Percentiles rank a stretch among this genome's conserved stretches.
Conservation (phyloP, 2,329 filamentous ascomycete species). For the Arachnopeziza araneosa region DNA sequence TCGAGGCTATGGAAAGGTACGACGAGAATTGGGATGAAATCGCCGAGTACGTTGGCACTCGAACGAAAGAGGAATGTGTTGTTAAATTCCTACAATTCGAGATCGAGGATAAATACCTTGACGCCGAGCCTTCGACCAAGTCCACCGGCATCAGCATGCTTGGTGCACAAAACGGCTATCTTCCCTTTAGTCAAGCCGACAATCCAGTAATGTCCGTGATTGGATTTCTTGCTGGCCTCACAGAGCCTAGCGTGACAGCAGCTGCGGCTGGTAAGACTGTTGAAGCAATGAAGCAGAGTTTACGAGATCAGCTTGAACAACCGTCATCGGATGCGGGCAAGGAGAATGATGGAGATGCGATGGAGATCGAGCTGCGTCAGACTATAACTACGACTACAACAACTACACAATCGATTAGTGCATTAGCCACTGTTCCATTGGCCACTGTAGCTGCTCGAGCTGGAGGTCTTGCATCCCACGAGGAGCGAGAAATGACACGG, state of each 20-base stretch:
- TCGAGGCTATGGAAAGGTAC: constrained; percentile 87
- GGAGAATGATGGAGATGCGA: constrained; percentile 50
- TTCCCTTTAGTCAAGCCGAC: constrained; percentile 87
- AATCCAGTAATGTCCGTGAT: constrained; percentile 97
- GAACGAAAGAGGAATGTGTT: constrained; percentile 92
- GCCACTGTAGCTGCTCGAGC: constrained; percentile 81
- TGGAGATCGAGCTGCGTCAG: constrained; percentile 58
- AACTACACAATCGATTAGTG: constrained; percentile 40
- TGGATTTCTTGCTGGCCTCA: constrained; percentile 84
- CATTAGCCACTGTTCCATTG: constrained; percentile 72
- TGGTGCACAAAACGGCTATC: constrained; percentile 67
- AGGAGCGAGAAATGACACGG: constrained; percentile 93
- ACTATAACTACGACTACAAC: constrained; percentile 45
- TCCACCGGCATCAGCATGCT: constrained; percentile 59
- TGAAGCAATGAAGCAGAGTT: constrained; percentile 73
- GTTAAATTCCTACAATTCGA: constrained; percentile 94
- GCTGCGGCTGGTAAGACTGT: constrained; percentile 86
- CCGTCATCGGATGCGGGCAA: constrained; percentile 51
- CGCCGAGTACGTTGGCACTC: constrained; percentile 83
- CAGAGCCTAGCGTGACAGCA: constrained; percentile 83
- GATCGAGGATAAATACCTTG: constrained; percentile 95
- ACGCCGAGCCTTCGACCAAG: constrained; percentile 59
- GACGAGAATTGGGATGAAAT: constrained; percentile 96
- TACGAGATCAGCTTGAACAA: constrained; percentile 73
- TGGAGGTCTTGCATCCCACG: constrained; percentile 84